Base-by-base conservation (phyloP, 2,329 filamentous ascomycete genomes). In the Diaporthe amygdali region DNA sequence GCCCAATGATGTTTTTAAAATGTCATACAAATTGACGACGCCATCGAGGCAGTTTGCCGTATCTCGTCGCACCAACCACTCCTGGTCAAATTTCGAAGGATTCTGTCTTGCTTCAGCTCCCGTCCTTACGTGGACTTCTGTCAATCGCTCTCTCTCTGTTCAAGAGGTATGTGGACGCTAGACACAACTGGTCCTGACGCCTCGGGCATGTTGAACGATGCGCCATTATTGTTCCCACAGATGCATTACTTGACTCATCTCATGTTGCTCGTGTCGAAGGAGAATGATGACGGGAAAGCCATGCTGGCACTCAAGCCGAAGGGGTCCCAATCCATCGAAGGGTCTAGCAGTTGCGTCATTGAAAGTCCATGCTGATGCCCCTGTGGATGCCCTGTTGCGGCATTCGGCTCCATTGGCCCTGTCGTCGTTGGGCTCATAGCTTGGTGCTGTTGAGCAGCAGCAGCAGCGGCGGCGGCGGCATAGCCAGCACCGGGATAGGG, bases 291-390 rank as follows among this genome's bases (percentile, higher is more conserved):
- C 14, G 95, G 95, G 77, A 97, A 97, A 75, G 96, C 94, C 96
- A 97, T 97, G 83, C 94, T 97, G 44, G 95, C 95, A 71, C 93
- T 96, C 66, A 98, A 86, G 15, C 95, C 95, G 77, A 98, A 98
- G 0, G 96, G 96, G 81, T 98, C 95, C 81, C 95, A 94, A 79
- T 98, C 95, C 61, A 97, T 86, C 83, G 95, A 94, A 22, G 95
- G 93, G 77, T 98, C 95, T 51, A 90, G 80, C 9, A 90, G 80
- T 77, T 90, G 87, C 5, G 87, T 88, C 88, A 90, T 90, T 25
- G 88, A 88, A 7, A 88, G 88, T 75, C 92, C 90, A 77, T 93
- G 88, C 46, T 91, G 84, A 85, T 83, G 73, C 84, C 87, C 59
- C 20, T 66, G 72, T 77, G 54, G 70, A 44, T 72, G 71, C 20